These are phyloP conservation scores for Colletotrichum horii DNA, from an alignment of 2,329 filamentous ascomycete genomes.

Conservation along the genomic window DNA sequence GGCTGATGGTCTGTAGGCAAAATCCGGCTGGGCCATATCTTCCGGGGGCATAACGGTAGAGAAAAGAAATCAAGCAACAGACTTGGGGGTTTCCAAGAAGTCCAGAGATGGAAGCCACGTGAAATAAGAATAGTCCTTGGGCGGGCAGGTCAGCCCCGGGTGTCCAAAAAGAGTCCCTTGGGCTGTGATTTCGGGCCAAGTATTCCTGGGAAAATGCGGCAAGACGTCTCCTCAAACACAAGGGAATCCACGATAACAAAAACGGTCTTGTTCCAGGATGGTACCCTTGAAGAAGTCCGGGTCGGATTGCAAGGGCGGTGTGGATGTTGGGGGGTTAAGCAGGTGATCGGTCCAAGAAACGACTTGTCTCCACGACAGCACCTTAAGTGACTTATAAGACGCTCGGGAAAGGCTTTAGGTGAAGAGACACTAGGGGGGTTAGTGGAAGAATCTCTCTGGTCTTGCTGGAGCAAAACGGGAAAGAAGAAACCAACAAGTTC, in stretches of 20 bases:
- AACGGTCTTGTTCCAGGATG: slow-evolving; percentile 23
- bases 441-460: slow-evolving; percentile 21
- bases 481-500: slow-evolving; percentile 22
- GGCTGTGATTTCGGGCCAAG: slow-evolving; percentile 18
- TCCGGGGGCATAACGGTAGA: slow-evolving; percentile 38
- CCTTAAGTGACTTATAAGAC: slow-evolving; percentile 19
- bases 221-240: slow-evolving; percentile 22
- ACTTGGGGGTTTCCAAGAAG: neutral
- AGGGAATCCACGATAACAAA: slow-evolving; percentile 24
- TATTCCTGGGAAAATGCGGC: slow-evolving; percentile 23
- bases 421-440: slow-evolving; percentile 20
- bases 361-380: slow-evolving; percentile 23
- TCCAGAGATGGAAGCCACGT: slow-evolving; percentile 21
- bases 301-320: slow-evolving; percentile 23
- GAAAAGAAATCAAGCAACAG: slow-evolving; percentile 20
- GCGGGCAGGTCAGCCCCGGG: slow-evolving; percentile 20
- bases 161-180: slow-evolving; percentile 20
- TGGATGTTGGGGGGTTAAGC: slow-evolving; percentile 15
- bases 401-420: slow-evolving; percentile 11
- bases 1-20: slow-evolving; percentile 51
- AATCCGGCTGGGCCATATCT: slow-evolving; percentile 52
- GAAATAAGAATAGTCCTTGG: slow-evolving; percentile 24
- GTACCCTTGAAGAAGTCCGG: slow-evolving; percentile 17
- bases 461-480: slow-evolving; percentile 24
- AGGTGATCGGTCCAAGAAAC: slow-evolving; percentile 25